Base-by-base conservation (phyloP, 2,329 filamentous ascomycete species). In the Alternaria postmessia region DNA sequence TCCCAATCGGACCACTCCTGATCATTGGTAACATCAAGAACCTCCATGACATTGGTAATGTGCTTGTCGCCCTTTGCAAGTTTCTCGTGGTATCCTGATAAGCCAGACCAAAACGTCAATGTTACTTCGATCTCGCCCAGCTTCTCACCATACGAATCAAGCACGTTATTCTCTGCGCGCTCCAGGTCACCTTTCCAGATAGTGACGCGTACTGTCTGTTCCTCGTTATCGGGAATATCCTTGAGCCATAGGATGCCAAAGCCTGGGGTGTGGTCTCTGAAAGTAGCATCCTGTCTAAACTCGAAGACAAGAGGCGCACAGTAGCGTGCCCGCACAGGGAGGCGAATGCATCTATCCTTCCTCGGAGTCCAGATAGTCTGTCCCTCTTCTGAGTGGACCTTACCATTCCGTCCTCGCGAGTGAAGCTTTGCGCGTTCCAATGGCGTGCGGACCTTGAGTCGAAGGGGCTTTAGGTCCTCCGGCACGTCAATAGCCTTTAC, bases 241-340 rank as follows among this genome's bases (percentile, higher is more conserved):
- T 87, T 86, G 18, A 92, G 81, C 90, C 90, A 92, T 2, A 91
- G 78, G 3, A 91, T 83, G 7, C 84, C 84, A 67, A 91, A 90
- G 0, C 87, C 89, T 2, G 83, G 79, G 0, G 86, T 87, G 57
- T 83, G 85, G 51, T 89, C 86, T 1, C 80, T 73, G 36, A 86
- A 69, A 51, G 85, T 54, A 7, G 80, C 81, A 55, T 86, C 86
- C 58, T 86, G 82, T 42, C 88, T 83, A 65, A 90, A 89, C 68
- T 88, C 84, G 24, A 89, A 73, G 3, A 88, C 73, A 32, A 88
- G 70, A 24, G 84, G 78, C 2, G 83, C 86, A 28, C 81, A 81
- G 79, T 91, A 91, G 32, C 89, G 85, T 63, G 86, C 86, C 30
- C 85, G 82, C 1, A 90, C 85, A 1, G 88, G 84, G 6, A 91